Base-by-base conservation (phyloP, 768 basidiomycete genomes). In the Boletus rubropictus region DNA sequence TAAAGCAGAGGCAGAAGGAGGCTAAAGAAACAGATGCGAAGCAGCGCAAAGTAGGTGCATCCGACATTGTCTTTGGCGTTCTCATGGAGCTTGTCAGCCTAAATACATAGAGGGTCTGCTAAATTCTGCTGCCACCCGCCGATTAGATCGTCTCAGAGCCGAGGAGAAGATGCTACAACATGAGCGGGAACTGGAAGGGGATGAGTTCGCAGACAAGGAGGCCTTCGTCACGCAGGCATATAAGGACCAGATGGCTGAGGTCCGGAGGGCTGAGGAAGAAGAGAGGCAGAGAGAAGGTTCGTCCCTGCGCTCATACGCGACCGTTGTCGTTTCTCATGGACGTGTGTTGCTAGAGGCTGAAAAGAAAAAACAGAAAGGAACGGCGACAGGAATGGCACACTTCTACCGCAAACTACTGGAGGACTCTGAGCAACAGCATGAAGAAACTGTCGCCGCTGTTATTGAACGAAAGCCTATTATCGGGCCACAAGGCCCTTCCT, bases 181-280 rank as follows among this genome's bases (percentile, higher is more conserved):
- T 36, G 96, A 98, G 65, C 79, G 96, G 18, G 90, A 94, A 68
- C 71, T 77, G 17, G 96, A 99, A 69, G 96, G 96, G 0, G 93
- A 93, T 51, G 79, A 92, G 64, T 99, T 90, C 63, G 77, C 77
- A 47, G 96, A 90, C 71, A 98, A 94, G 72, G 96, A 97, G 45
- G 76, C 82, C n/a, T 99, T 98, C 59, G 95, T 98, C 41, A 99
- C 96, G 1, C 89, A 92, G 59, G 92, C 90, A 20, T 99, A 99
- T 71, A 93, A 92, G 64, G 86, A 89, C 40, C 96, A 98, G 68
- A 88, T 96, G 82, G 93, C 81, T 39, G 89, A 94, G 67, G 81
- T 97, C 6, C 76, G 90, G 47, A 77, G 69, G 60, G 91, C 93
- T 0, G 96, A 98, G 62, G 91, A 92, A 61, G 95, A 98, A 59